Evolutionary conservation across 2,329 filamentous ascomycete genomes (phyloP).

Genomic region (Fusarium decemcellulare): DNA sequence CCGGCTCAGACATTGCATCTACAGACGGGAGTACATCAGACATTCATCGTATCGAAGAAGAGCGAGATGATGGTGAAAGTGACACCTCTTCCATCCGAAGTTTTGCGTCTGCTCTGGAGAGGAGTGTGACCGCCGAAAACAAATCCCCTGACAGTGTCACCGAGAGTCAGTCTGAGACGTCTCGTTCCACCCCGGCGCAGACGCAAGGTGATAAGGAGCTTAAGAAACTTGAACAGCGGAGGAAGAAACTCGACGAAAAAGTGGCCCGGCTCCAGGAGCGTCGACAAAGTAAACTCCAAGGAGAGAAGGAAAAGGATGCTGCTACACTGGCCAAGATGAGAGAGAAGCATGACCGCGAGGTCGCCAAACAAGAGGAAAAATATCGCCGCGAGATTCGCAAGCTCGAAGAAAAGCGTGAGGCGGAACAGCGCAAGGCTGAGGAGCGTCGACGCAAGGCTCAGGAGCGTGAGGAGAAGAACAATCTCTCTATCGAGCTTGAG

Average conservation of each 20-base stretch:
- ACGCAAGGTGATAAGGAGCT: constrained; percentile 71
- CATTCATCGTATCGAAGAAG: constrained; percentile 41
- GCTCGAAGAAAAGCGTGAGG: constrained; percentile 73
- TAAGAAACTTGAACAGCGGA: constrained; percentile 72
- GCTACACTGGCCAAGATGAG: constrained; percentile 68
- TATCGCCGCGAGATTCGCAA: constrained; percentile 75
- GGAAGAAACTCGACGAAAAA: constrained; percentile 74
- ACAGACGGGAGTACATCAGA: constrained; percentile 47
- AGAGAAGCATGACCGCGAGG: constrained; percentile 74
- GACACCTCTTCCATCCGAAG: constrained; percentile 63
- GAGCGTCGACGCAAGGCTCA: constrained; percentile 63
- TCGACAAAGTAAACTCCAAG: constrained; percentile 59
- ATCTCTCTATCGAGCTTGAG: constrained; percentile 67
- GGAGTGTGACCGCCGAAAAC: constrained; percentile 48
- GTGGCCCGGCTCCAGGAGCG: constrained; percentile 69
- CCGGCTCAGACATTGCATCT: constrained; percentile 43
- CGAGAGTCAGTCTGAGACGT: constrained; percentile 57
- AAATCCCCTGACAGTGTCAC: constrained; percentile 42
- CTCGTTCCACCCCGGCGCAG: constrained; percentile 46
- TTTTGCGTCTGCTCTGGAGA: constrained; percentile 65
- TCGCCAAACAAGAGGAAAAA: constrained; percentile 77
- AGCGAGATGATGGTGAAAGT: constrained; percentile 50
- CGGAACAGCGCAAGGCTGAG: constrained; percentile 73
- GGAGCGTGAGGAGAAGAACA: constrained; percentile 68
- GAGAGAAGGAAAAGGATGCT: constrained; percentile 65